These are phyloP conservation scores for Sergeia podlipaevii DNA, from an alignment of 208 protist species.

Conservation along the genomic window DNA sequence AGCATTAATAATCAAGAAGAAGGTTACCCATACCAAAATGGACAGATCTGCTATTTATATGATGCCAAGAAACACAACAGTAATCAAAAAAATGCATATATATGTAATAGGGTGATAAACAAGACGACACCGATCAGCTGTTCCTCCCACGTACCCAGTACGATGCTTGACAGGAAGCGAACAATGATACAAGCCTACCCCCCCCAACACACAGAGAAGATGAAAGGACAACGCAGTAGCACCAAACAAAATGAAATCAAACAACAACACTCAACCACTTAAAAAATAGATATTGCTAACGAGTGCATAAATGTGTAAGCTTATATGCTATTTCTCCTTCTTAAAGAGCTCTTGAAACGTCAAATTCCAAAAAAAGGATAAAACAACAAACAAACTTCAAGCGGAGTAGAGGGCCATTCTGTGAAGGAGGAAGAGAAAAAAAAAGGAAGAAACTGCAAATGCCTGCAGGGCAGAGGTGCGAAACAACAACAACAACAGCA, in stretches of 20 bases:
- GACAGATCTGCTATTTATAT: no score
- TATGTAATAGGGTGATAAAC: background rate
- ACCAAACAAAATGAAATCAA: slow-evolving; percentile 2
- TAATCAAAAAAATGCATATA: background rate
- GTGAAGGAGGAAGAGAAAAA: background rate
- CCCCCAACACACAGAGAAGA: background rate
- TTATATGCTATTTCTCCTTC: no score
- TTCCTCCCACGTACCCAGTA: no score
- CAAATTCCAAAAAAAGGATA: slow-evolving; percentile 1
- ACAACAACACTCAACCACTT: background rate
- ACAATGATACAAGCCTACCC: background rate
- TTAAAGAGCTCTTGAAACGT: no score
- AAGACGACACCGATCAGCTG: no score
- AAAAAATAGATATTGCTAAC: background rate
- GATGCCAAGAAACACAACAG: background rate
- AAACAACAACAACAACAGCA: no score
- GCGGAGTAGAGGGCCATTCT: background rate
- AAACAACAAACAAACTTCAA: background rate
- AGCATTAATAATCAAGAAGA: no score
- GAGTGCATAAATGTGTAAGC: background rate
- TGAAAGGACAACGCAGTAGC: background rate
- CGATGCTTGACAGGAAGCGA: no score
- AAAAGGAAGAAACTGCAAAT: slow-evolving; percentile 3
- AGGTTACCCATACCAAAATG: no score
- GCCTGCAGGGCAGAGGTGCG: no score